Percentiles rank a stretch among this genome's conserved stretches.
These are phyloP conservation scores for Aspergillus heteromorphus DNA, from an alignment of 495 filamentous ascomycete genomes.

Conservation along the genomic window DNA sequence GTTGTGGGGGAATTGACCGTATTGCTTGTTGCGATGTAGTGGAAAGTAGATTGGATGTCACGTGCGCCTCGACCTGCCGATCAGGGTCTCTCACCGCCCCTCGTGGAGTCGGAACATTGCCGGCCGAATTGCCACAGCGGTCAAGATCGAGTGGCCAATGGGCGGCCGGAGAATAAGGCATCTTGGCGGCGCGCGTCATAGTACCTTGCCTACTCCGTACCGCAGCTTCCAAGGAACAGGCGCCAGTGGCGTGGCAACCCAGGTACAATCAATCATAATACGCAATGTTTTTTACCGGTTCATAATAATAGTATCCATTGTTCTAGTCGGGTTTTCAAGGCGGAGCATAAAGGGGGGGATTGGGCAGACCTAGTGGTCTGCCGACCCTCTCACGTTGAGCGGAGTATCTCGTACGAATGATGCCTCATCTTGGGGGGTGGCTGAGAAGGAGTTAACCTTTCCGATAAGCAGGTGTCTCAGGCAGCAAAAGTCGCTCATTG, in stretches of 20 bases:
- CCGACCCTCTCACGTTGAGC: neutral
- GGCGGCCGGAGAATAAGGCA: neutral
- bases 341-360: neutral
- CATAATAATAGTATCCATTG: too few species aligned
- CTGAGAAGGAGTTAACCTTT: neutral
- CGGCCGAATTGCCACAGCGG: neutral
- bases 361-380: neutral
- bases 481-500: neutral
- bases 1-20: neutral
- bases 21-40: neutral
- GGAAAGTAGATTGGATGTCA: neutral
- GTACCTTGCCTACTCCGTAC: neutral
- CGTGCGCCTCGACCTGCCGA: neutral
- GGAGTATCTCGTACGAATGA: neutral
- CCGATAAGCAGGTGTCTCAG: neutral
- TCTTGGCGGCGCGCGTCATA: neutral
- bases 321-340: neutral
- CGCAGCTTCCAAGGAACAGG: neutral
- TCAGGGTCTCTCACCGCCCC: neutral
- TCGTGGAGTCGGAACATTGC: neutral
- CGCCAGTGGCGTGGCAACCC: neutral
- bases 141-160: neutral
- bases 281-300: too few species aligned
- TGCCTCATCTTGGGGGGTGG: neutral
- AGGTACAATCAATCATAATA: neutral